These are phyloP conservation scores for Saccharomycopsis crataegensis DNA, from an alignment of 1,139 yeast species.

Conservation along the genomic window DNA sequence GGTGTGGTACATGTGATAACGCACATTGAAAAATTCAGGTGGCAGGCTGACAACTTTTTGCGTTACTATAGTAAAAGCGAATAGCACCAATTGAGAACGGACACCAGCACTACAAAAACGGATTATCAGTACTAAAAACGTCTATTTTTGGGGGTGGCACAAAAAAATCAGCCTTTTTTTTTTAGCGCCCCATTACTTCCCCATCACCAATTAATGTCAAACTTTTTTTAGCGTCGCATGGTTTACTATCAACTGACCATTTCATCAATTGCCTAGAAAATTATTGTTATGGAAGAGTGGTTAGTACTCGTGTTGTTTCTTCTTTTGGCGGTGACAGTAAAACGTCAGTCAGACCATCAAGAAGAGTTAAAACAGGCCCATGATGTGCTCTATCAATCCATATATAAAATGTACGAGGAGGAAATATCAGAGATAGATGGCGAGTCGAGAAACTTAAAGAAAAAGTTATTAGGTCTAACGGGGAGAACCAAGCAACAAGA, in stretches of 20 bases:
- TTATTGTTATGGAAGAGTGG: conserved; percentile 9
- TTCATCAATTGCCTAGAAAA: neutral
- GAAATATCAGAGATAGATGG: neutral
- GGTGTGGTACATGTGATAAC: too few species aligned
- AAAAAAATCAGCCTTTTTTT: too few species aligned
- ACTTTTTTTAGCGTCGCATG: neutral
- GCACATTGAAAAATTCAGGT: too few species aligned
- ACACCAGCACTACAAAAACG: too few species aligned
- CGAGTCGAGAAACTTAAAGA: neutral
- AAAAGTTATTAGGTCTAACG: neutral
- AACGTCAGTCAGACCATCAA: conserved; percentile 13
- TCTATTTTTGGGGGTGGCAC: too few species aligned
- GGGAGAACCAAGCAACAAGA: neutral
- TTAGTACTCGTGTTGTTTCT: neutral
- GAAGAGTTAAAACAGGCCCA: neutral
- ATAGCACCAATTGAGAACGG: too few species aligned
- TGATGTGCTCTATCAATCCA: neutral
- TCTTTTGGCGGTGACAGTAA: conserved; percentile 6
- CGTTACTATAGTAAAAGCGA: too few species aligned
- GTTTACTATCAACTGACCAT: neutral
- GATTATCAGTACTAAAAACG: too few species aligned
- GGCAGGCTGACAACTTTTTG: too few species aligned
- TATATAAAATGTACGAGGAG: neutral
- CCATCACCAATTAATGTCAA: too few species aligned
- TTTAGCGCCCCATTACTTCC: too few species aligned